Percentiles rank a stretch among this genome's conserved stretches.
phyloP scores from a whole-genome alignment of 495 filamentous ascomycete species.

The Daldinia bambusicola region DNA sequence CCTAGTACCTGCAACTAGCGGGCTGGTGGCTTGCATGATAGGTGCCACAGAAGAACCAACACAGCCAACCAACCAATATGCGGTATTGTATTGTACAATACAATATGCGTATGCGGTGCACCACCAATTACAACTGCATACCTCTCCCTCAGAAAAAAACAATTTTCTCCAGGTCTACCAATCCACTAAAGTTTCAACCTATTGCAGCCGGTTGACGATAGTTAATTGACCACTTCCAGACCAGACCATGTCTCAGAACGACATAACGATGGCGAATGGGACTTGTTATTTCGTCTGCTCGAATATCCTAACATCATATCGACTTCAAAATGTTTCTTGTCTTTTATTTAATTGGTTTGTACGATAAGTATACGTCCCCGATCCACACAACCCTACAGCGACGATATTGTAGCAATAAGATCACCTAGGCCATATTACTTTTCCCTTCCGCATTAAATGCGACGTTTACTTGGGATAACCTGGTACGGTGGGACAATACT shows the following conservation, averaged over 20 bases:
- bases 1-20: too few relatives aligned
- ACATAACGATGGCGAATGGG: conserved; percentile 21
- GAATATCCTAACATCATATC: conserved; percentile 12
- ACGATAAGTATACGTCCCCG: background rate
- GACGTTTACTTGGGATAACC: conserved; percentile 22
- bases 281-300: conserved; percentile 12
- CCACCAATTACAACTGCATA: conserved; percentile 9
- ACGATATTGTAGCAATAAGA: conserved; percentile 18
- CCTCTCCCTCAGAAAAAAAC: too few relatives aligned
- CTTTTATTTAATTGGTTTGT: conserved; percentile 8
- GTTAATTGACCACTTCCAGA: conserved; percentile 19
- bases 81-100: too few relatives aligned
- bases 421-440: conserved; percentile 27
- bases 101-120: too few relatives aligned
- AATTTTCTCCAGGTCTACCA: conserved; percentile 14
- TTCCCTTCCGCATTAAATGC: conserved; percentile 10
- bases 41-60: background rate
- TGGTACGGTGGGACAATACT: conserved; percentile 25
- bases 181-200: conserved; percentile 20
- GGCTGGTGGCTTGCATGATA: conserved; percentile 23
- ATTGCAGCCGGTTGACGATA: conserved; percentile 18
- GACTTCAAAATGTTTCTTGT: background rate
- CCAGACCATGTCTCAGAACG: conserved; percentile 33
- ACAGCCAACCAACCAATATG: too few relatives aligned
- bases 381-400: background rate